These are phyloP conservation scores for Clonostachys sp. DNA, from an alignment of 2,329 filamentous ascomycete species.

Conservation along the genomic window DNA sequence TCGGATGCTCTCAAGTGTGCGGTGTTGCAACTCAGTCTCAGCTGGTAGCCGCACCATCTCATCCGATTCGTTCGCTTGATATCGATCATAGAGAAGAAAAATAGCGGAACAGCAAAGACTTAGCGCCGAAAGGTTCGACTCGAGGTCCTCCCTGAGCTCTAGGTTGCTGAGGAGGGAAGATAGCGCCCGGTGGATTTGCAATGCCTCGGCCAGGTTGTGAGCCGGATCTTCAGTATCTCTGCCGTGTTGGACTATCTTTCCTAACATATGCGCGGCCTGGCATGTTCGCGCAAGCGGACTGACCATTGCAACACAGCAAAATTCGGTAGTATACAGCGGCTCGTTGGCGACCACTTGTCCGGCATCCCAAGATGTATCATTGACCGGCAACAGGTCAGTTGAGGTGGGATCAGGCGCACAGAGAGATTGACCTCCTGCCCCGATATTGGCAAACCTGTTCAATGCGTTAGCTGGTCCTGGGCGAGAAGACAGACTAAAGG, in stretches of 20 bases:
- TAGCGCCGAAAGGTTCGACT: background rate
- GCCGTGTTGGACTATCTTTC: constrained; percentile 8
- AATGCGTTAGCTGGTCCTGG: background rate
- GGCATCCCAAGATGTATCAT: constrained; percentile 9
- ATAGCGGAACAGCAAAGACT: constrained; percentile 6
- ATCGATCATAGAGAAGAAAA: constrained; percentile 8
- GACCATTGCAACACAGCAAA: constrained; percentile 5
- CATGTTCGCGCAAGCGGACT: constrained; percentile 8
- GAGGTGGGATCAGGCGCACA: constrained; percentile 6
- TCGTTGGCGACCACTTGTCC: constrained; percentile 8
- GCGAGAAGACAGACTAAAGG: background rate
- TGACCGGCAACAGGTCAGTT: constrained; percentile 8
- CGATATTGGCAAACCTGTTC: constrained; percentile 6
- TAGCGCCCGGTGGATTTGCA: constrained; percentile 6
- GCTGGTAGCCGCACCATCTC: constrained; percentile 2
- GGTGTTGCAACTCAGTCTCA: constrained; percentile 9
- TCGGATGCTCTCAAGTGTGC: constrained; percentile 3
- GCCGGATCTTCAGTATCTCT: background rate
- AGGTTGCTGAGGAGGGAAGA: constrained; percentile 4
- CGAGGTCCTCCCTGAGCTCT: background rate
- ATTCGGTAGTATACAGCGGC: constrained; percentile 7
- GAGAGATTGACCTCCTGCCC: constrained; percentile 2
- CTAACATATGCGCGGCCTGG: constrained; percentile 10
- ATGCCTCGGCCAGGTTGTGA: constrained; percentile 4
- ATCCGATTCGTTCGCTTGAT: constrained; percentile 8